Percentiles rank a stretch among this genome's conserved stretches.
phyloP scores from a whole-genome alignment of 2,329 filamentous ascomycete genomes.

The Ceratocystis variospora region DNA sequence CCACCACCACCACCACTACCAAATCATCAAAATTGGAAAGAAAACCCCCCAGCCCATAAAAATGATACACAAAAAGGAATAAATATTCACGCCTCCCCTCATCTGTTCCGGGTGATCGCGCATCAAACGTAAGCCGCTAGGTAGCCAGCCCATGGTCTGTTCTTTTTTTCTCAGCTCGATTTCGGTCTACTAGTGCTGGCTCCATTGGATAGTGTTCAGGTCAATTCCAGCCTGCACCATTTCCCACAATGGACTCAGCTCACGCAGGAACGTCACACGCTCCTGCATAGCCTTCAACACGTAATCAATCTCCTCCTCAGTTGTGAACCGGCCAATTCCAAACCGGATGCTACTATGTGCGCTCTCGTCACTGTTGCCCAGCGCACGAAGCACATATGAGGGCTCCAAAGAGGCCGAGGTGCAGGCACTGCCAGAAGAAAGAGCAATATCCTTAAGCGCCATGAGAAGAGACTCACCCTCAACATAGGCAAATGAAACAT shows the following conservation, averaged over 20 bases:
- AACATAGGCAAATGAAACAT: constrained; percentile 96
- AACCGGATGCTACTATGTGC: constrained; percentile 97
- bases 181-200: constrained; percentile 56
- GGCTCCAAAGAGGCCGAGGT: constrained; percentile 94
- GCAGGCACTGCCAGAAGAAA: constrained; percentile 93
- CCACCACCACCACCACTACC: background rate
- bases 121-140: constrained; percentile 7
- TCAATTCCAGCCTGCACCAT: constrained; percentile 94
- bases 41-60: constrained; percentile 1
- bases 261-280: constrained; percentile 80
- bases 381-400: constrained; percentile 83
- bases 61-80: background rate
- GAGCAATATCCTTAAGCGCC: constrained; percentile 93
- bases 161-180: background rate
- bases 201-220: constrained; percentile 94
- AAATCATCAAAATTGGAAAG: background rate
- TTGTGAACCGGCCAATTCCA: constrained; percentile 93
- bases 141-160: constrained; percentile 3
- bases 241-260: constrained; percentile 94
- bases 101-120: constrained; percentile 1
- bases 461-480: constrained; percentile 96
- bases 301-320: constrained; percentile 90
- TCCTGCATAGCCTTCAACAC: constrained; percentile 87
- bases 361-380: constrained; percentile 93
- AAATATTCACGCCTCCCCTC: constrained; percentile 11